Conservation (phyloP, 148 eudicot species). For the Amaranthus cruentus region DNA sequence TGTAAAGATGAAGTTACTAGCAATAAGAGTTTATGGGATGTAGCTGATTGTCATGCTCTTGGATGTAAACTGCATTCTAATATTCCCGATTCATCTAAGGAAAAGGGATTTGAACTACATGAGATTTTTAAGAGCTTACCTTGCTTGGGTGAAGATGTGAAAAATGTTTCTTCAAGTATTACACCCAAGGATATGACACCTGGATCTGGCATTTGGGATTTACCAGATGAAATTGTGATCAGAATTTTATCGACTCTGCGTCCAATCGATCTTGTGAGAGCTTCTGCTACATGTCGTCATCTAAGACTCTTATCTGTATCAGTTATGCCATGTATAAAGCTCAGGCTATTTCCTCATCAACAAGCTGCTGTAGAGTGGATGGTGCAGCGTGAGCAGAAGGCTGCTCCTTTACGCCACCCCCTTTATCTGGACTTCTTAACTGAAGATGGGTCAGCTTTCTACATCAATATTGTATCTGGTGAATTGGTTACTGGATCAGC, state of each 20-base stretch:
- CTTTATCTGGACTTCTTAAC: slow-evolving; percentile 51
- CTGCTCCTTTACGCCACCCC: slow-evolving; percentile 57
- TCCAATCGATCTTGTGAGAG: slow-evolving; percentile 66
- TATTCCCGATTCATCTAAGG: slow-evolving; percentile 42
- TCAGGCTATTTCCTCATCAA: slow-evolving; percentile 90
- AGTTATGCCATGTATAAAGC: slow-evolving; percentile 86
- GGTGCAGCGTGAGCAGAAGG: slow-evolving; percentile 79
- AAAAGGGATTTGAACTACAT: slow-evolving; percentile 71
- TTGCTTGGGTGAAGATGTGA: slow-evolving; percentile 39
- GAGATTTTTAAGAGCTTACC: slow-evolving; percentile 82
- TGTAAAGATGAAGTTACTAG: slow-evolving; percentile 19
- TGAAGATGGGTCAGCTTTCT: slow-evolving; percentile 65
- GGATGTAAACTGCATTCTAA: slow-evolving; percentile 62
- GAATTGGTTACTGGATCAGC: slow-evolving; percentile 44
- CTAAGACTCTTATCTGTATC: slow-evolving; percentile 63
- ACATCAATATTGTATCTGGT: slow-evolving; percentile 68
- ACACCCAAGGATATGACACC: slow-evolving; percentile 36
- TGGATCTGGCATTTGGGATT: slow-evolving; percentile 55
- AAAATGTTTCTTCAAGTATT: slow-evolving; percentile 42
- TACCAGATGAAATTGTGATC: slow-evolving; percentile 63
- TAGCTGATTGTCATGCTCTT: slow-evolving; percentile 67
- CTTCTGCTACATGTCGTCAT: slow-evolving; percentile 78
- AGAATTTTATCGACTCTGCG: slow-evolving; percentile 47
- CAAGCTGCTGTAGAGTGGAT: slow-evolving; percentile 99
- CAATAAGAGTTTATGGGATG: slow-evolving; percentile 42